Percentiles rank a stretch among this genome's conserved stretches.
Conservation (phyloP, 2,329 filamentous ascomycete species). For the Talaromyces sp. region DNA sequence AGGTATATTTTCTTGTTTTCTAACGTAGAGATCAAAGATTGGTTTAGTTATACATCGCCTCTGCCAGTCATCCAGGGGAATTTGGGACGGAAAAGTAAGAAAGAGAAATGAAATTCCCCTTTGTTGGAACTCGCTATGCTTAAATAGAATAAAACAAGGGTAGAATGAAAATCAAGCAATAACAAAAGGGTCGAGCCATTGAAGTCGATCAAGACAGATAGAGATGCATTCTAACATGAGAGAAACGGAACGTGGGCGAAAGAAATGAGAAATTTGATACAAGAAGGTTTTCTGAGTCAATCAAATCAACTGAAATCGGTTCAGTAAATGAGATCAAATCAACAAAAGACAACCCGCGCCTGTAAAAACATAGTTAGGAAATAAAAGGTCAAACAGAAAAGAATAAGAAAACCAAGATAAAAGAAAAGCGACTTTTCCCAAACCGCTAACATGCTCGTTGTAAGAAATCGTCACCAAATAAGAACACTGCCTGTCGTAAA, state of each 20-base stretch:
- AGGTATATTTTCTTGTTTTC: background rate
- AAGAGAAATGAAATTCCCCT: background rate
- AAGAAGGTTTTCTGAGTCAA: slow-evolving; percentile 9
- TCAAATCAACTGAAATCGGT: background rate
- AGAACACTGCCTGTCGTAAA: slow-evolving; percentile 31
- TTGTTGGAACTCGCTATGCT: slow-evolving; percentile 39
- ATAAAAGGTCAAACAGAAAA: slow-evolving; percentile 25
- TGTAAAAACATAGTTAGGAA: slow-evolving; percentile 18
- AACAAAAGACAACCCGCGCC: slow-evolving; percentile 19
- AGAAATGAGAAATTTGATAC: slow-evolving; percentile 14
- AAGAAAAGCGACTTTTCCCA: slow-evolving; percentile 35
- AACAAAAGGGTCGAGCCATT: slow-evolving; percentile 23
- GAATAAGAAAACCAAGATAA: slow-evolving; percentile 24
- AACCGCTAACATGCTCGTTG: slow-evolving; percentile 40
- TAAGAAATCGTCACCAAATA: slow-evolving; percentile 31
- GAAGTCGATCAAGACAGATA: slow-evolving; percentile 17
- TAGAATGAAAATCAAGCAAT: slow-evolving; percentile 23
- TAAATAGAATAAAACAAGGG: slow-evolving; percentile 27
- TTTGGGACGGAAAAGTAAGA: background rate
- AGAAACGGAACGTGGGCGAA: background rate
- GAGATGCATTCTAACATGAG: slow-evolving; percentile 20
- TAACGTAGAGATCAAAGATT: background rate
- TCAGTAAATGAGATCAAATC: background rate
- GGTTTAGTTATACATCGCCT: background rate
- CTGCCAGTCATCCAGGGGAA: background rate